A percentile compares a stretch with the other conserved stretches of the same genome.
These are phyloP conservation scores for Quercus alba DNA, from an alignment of 306 rosid species.

Conservation along the genomic window DNA sequence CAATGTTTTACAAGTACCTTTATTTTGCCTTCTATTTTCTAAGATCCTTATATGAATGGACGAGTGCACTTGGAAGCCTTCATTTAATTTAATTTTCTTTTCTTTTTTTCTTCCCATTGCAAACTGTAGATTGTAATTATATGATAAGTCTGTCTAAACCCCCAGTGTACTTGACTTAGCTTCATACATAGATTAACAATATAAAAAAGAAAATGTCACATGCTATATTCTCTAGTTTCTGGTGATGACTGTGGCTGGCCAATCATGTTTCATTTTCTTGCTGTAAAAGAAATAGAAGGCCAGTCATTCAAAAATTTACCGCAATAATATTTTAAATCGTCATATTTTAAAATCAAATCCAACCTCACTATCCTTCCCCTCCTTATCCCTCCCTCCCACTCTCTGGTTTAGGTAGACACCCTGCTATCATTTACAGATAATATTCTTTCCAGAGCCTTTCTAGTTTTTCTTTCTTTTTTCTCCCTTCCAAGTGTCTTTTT, in stretches of 20 bases:
- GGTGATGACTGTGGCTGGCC: no score
- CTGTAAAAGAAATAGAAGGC: no score
- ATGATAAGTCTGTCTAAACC: neutral
- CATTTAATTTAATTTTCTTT: neutral
- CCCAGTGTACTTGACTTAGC: neutral
- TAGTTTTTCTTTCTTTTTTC: neutral
- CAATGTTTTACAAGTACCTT: neutral
- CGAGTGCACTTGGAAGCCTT: neutral
- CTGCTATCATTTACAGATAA: no score
- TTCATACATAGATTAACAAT: neutral
- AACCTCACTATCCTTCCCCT: no score
- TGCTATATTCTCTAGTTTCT: neutral
- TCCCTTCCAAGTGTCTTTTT: neutral
- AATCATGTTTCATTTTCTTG: no score
- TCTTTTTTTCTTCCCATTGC: neutral
- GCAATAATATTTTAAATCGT: no score
- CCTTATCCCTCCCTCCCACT: no score
- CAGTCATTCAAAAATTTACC: no score
- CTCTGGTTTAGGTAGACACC: no score
- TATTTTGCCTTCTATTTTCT: neutral
- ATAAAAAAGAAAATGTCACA: neutral
- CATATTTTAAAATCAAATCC: no score
- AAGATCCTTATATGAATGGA: neutral
- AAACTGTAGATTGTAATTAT: neutral
- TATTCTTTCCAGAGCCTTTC: no score